These are phyloP conservation scores for Kwoniella dejecticola DNA, from an alignment of 768 basidiomycete genomes.

Conservation along the genomic window DNA sequence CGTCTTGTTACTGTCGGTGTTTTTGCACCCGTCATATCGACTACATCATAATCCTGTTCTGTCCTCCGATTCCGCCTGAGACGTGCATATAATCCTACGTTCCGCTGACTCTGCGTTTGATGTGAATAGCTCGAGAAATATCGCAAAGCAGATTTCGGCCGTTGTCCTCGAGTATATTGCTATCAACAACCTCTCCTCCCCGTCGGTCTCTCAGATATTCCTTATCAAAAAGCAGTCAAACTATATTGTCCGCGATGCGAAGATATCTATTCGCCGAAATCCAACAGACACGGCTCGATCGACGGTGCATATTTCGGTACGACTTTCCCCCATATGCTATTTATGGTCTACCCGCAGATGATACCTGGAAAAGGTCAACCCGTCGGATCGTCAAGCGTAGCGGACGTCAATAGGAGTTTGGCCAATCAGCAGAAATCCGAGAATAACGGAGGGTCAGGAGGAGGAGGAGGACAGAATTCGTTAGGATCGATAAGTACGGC, in stretches of 20 bases:
- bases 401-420: constrained; percentile 27
- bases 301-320: constrained; percentile 99
- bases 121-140: constrained; percentile 80
- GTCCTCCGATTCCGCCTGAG: neutral
- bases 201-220: constrained; percentile 93
- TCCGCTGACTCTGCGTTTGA: neutral
- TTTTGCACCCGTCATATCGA: neutral
- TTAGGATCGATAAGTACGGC: constrained; percentile 65
- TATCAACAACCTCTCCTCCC: constrained; percentile 92
- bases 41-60: neutral
- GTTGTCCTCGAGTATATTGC: constrained; percentile 96
- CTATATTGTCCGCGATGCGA: constrained; percentile 98
- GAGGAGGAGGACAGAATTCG: constrained; percentile 52
- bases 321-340: constrained; percentile 93
- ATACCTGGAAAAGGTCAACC: constrained; percentile 73
- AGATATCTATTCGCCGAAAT: constrained; percentile 97
- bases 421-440: constrained; percentile 9
- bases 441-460: neutral
- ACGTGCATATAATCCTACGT: too few species aligned
- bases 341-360: constrained; percentile 93
- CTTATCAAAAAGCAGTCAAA: constrained; percentile 98
- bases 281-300: constrained; percentile 92
- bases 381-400: constrained; percentile 31
- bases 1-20: constrained; percentile 4
- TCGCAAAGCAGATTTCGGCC: constrained; percentile 96